phyloP scores from a whole-genome alignment of 352 stramenopile species.

The Phytophthora brassicae region DNA sequence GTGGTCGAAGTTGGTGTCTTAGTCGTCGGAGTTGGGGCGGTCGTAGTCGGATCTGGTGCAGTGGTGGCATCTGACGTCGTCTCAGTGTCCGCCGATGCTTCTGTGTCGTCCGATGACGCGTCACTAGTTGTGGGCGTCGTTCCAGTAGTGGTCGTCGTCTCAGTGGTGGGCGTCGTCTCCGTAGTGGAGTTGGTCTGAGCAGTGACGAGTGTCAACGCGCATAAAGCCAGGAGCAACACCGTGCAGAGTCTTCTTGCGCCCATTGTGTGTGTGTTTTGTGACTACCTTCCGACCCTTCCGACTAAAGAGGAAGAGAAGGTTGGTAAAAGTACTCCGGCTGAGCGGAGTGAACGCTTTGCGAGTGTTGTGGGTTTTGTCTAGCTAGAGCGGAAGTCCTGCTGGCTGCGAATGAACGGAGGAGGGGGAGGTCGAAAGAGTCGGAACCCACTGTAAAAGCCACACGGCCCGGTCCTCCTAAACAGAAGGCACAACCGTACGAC shows the following conservation, averaged over 20 bases:
- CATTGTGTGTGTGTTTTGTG: constrained; percentile 17
- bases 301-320: background rate
- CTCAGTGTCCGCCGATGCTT: constrained; percentile 24
- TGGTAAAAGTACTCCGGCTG: constrained; percentile 27
- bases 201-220: constrained; percentile 19
- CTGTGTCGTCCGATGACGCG: constrained; percentile 1
- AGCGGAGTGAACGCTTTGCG: constrained; percentile 28
- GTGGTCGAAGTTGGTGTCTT: constrained; percentile 16
- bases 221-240: constrained; percentile 29
- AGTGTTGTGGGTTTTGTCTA: constrained; percentile 15
- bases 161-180: constrained; percentile 10
- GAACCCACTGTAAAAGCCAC: constrained; percentile 29
- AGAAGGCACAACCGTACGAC: constrained; percentile 28
- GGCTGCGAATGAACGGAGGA: constrained; percentile 19
- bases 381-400: constrained; percentile 23
- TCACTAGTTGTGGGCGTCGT: too few relatives aligned
- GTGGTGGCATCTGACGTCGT: constrained; percentile 19
- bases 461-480: constrained; percentile 9
- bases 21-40: constrained; percentile 23
- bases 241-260: constrained; percentile 15
- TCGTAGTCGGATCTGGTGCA: constrained; percentile 21
- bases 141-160: constrained; percentile 11
- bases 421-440: constrained; percentile 26
- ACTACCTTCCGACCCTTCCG: constrained; percentile 5
- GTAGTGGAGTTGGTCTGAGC: constrained; percentile 32